Evolutionary conservation across 2,329 filamentous ascomycete species (phyloP), one percentile per base, ranked within the genome.

Genomic region (Talaromyces sp.): DNA sequence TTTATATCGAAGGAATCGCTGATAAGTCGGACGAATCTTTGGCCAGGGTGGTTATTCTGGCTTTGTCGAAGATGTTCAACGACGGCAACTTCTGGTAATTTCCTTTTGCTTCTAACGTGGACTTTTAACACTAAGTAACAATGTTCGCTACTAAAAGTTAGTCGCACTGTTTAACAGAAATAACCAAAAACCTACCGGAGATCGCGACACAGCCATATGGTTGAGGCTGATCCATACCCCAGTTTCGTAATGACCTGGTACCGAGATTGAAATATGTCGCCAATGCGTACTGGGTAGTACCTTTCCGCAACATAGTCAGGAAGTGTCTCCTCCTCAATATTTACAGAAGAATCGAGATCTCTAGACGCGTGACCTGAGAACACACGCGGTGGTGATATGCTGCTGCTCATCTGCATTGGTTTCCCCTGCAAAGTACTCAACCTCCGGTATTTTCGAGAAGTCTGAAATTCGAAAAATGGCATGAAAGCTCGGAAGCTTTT

Each of bases 121-220:
- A 79, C 78, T 2, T 68, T 64, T 4, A 79, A 65, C 65, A 81
- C 79, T 27, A 32, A 41, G 24, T 29, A 31, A 29, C 19, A n/a
- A 46, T 50, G 14, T 35, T 43, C 11, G 5, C 43, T 57, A 5
- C 26, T n/a, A 12, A 57, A 29, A 12, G 7, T 57, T 59, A 53
- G 12, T 27, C 65, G 17, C 66, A 68, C 57, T 67, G 65, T 59
- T 70, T 74, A 53, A 73, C 61, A 7, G 70, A 68, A 19, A 71
- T n/a, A 43, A 7, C 4, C 38, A 43, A 27, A 66, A n/a, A 11
- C 41, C 19, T 53, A 53, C 50, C 26, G 8, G 3, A 31, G 17
- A 57, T 41, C 35, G 41, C 38, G 26, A 26, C 41, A 46, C 17
- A 43, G n/a, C 74, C 72, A 76, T 9, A 65, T 68, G 0, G 71